Evolutionary conservation across 345 rosid species (phyloP).

Genomic region (Balakata baccata): DNA sequence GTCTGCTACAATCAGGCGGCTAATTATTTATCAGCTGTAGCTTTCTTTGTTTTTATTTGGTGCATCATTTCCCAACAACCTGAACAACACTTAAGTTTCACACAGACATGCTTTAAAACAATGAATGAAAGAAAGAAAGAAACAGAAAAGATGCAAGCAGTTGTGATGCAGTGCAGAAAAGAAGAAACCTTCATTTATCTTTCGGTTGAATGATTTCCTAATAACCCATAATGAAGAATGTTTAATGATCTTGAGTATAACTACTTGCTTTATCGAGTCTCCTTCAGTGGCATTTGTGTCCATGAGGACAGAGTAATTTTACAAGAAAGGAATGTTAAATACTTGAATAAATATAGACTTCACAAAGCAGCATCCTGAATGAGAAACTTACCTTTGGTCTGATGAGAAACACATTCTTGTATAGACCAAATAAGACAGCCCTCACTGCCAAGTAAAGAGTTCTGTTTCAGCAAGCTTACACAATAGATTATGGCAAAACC

Average conservation of each 20-base stretch:
- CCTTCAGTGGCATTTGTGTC: neutral
- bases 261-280: neutral
- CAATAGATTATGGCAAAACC: conserved; percentile 6
- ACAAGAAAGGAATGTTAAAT: too few relatives aligned
- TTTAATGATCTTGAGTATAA: neutral
- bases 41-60: neutral
- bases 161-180: neutral
- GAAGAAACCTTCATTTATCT: neutral
- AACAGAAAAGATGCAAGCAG: neutral
- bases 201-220: neutral
- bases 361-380: neutral
- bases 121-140: neutral
- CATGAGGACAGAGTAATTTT: neutral
- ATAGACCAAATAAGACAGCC: conserved; percentile 45
- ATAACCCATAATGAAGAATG: neutral
- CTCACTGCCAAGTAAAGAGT: conserved; percentile 39
- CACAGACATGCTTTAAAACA: neutral
- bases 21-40: neutral
- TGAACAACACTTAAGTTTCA: neutral
- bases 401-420: conserved; percentile 44
- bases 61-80: neutral
- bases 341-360: neutral
- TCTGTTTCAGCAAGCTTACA: conserved; percentile 9
- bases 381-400: conserved; percentile 42
- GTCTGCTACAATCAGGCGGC: neutral